Evolutionary conservation across 2,329 filamentous ascomycete species (phyloP).

Genomic region (Coniochaeta hoffmannii): DNA sequence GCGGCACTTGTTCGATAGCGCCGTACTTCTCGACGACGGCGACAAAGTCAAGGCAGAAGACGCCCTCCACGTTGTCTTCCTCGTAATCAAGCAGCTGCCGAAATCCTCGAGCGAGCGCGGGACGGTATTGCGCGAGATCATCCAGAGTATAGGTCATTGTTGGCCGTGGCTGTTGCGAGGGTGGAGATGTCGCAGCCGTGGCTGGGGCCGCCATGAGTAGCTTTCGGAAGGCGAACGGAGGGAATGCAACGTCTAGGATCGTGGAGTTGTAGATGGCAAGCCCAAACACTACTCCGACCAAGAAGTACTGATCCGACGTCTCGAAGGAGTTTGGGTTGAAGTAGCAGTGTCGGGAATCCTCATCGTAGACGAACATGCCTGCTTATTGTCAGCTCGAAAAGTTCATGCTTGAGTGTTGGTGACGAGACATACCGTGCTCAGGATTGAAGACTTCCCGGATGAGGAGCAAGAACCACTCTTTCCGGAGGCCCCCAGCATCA

Average conservation of each 20-base stretch:
- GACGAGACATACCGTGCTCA: conserved; percentile 60
- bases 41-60: conserved; percentile 77
- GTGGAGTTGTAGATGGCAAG: conserved; percentile 93
- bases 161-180: conserved; percentile 50
- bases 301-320: conserved; percentile 84
- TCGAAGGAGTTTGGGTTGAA: conserved; percentile 90
- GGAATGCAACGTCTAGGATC: conserved; percentile 80
- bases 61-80: conserved; percentile 73
- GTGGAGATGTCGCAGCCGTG: conserved; percentile 39
- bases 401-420: neutral
- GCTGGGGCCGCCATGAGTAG: conserved; percentile 70
- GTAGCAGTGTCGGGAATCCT: conserved; percentile 85
- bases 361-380: conserved; percentile 91
- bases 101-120: conserved; percentile 67
- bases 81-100: conserved; percentile 73
- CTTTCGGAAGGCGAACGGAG: conserved; percentile 85
- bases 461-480: conserved; percentile 90
- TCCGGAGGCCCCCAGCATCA: conserved; percentile 80
- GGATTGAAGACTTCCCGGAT: conserved; percentile 88
- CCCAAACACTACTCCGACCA: conserved; percentile 81
- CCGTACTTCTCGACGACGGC: conserved; percentile 74
- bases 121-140: conserved; percentile 77
- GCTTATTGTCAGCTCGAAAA: conserved; percentile 2
- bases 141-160: conserved; percentile 68
- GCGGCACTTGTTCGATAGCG: conserved; percentile 54